Conservation (phyloP, 2,329 filamentous ascomycete genomes). For the Cytospora piceicola region DNA sequence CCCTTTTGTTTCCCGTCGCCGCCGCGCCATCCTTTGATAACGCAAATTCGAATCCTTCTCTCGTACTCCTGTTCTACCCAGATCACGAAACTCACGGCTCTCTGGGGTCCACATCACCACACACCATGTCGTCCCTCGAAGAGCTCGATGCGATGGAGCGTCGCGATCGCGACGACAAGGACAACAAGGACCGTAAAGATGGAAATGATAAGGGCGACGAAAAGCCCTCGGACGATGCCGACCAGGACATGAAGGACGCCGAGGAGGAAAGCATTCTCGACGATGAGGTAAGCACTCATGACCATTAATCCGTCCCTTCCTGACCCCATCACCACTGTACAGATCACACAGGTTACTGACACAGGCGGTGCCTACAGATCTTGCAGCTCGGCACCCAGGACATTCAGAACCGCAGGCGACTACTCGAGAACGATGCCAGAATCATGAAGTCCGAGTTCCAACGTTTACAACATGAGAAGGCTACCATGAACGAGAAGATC, state of each 20-base stretch:
- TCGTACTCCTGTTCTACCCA: not conserved
- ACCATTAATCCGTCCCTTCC: not conserved
- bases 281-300: conserved; percentile 54
- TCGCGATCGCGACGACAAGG: conserved; percentile 73
- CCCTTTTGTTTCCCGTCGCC: not conserved
- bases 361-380: conserved; percentile 60
- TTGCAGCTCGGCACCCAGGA: conserved; percentile 91
- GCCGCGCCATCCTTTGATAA: not conserved
- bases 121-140: conserved; percentile 84
- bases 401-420: conserved; percentile 85
- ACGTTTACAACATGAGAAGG: conserved; percentile 91
- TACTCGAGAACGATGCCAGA: conserved; percentile 95
- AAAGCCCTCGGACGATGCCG: conserved; percentile 64
- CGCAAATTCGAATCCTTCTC: not conserved
- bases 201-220: conserved; percentile 60
- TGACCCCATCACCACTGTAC: not conserved
- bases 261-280: conserved; percentile 81
- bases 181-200: conserved; percentile 46
- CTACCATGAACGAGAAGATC: conserved; percentile 96
- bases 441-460: conserved; percentile 99
- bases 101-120: conserved; percentile 13
- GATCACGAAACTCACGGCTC: not conserved
- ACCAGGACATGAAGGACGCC: conserved; percentile 91
- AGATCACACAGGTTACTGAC: not conserved
- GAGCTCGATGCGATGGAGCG: conserved; percentile 89